Evolutionary conservation across 2,329 filamentous ascomycete species (phyloP), one percentile per base, ranked within the genome.

Genomic region (Rhexocercosporidium sp.): DNA sequence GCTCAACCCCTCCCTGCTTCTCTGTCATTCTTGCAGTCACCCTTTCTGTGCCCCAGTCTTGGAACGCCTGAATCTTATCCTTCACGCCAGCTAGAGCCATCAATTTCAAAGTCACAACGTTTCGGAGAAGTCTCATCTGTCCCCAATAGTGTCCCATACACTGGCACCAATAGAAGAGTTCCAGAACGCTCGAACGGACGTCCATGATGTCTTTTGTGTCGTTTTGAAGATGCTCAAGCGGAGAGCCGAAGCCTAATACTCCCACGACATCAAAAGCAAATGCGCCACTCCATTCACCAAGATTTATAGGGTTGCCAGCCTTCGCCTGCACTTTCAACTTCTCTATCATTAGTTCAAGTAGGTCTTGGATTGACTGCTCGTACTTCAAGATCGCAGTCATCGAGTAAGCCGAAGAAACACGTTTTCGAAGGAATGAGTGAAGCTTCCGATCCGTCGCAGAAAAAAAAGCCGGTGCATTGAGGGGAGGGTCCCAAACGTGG

Each of bases 221-320:
- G 6, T 27, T 37, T 27, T 74, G 73, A 39, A 82, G 76, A 70
- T 81, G 77, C 27, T 80, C 80, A 64, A 82, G 81, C 1, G 79
- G 64, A 27, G 76, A 64, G 41, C 81, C 80, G 25, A 81, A 77
- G 1, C 77, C 78, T n/a, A 82, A 66, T n/a, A 79, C 76, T 46
- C 76, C 80, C 56, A 82, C 79, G 8, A 81, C 79, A 65, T 82
- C 81, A 2, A 82, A 72, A 1, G 79, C 79, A 66, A 65, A 51
- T 29, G 37, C 54, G 25, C 27, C 31, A 9, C 31, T 65, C 63
- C 63, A 65, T 1, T 60, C 54, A 3, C 44, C 56, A 8, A 65
- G 27, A 37, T 65, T 46, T 16, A 59, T 44, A 14, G 29, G 16
- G 7, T 60, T 37, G 18, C 56, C 41, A n/a, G 44, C 37, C 6